Evolutionary conservation across 2,329 filamentous ascomycete species (phyloP).

Genomic region (Diaporthe citriasiana): DNA sequence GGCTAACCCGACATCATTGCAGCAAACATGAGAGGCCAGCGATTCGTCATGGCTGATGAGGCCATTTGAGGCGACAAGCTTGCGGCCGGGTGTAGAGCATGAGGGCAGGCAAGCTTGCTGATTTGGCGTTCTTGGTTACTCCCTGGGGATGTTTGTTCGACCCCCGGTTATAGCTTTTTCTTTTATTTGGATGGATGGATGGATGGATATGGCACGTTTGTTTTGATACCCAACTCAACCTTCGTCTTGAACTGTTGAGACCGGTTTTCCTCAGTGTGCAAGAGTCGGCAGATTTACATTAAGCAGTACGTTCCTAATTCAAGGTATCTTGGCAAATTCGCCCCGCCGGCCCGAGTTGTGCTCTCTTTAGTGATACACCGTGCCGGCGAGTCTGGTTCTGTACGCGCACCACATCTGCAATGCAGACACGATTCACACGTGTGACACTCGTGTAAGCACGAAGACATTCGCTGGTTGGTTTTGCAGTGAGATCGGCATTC

Average conservation of each 20-base stretch:
- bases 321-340: constrained; percentile 2
- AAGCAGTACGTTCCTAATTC: background rate
- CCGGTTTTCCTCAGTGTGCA: constrained; percentile 2
- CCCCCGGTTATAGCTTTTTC: background rate
- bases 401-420: background rate
- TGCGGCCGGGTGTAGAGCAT: background rate
- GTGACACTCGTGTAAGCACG: background rate
- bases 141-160: background rate
- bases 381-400: background rate
- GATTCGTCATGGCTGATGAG: background rate
- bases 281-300: background rate
- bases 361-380: background rate
- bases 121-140: background rate
- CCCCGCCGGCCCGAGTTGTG: background rate
- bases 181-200: background rate
- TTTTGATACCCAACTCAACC: constrained; percentile 23
- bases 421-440: background rate
- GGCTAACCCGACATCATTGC: background rate
- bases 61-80: background rate
- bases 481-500: background rate
- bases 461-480: background rate
- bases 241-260: background rate
- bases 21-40: constrained; percentile 25
- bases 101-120: background rate
- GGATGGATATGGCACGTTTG: background rate